Conservation (phyloP, 345 rosid species). For the Salix viminalis region DNA sequence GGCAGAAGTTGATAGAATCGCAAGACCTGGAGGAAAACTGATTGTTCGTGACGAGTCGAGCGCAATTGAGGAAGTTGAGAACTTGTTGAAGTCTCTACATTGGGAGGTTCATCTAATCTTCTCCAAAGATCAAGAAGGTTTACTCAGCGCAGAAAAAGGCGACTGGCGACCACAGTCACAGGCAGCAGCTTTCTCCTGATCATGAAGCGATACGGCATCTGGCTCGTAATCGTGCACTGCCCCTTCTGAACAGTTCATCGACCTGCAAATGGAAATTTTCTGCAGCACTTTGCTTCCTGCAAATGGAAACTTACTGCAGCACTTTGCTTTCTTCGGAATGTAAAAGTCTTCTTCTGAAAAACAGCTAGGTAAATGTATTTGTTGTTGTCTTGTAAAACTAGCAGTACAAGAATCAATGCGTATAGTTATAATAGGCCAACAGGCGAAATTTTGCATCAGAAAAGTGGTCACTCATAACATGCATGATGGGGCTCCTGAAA, state of each 20-base stretch:
- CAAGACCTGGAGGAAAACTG: slow-evolving; percentile 88
- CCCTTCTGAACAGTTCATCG: neutral
- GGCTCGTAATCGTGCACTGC: neutral
- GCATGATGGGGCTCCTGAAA: neutral
- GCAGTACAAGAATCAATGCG: neutral
- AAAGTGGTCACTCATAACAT: neutral
- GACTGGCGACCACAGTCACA: slow-evolving; percentile 66
- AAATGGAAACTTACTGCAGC: neutral
- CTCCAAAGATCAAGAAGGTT: slow-evolving; percentile 73
- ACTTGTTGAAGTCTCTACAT: slow-evolving; percentile 64
- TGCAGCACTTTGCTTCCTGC: slow-evolving; percentile 3
- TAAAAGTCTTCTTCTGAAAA: neutral
- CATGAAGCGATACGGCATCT: neutral
- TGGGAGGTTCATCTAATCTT: slow-evolving; percentile 79
- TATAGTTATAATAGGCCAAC: neutral
- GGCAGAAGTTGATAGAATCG: slow-evolving; percentile 87
- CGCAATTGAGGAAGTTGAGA: slow-evolving; percentile 65
- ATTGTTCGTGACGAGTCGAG: slow-evolving; percentile 65
- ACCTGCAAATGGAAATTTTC: neutral
- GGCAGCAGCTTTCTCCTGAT: slow-evolving; percentile 34
- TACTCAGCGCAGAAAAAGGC: slow-evolving; percentile 88
- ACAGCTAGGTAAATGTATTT: neutral
- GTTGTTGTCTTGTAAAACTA: slow-evolving; percentile 4
- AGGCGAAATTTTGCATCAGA: neutral
- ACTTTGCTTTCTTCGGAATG: neutral